Conservation (phyloP, 2,329 filamentous ascomycete species). For the Curvularia eragrostidis region DNA sequence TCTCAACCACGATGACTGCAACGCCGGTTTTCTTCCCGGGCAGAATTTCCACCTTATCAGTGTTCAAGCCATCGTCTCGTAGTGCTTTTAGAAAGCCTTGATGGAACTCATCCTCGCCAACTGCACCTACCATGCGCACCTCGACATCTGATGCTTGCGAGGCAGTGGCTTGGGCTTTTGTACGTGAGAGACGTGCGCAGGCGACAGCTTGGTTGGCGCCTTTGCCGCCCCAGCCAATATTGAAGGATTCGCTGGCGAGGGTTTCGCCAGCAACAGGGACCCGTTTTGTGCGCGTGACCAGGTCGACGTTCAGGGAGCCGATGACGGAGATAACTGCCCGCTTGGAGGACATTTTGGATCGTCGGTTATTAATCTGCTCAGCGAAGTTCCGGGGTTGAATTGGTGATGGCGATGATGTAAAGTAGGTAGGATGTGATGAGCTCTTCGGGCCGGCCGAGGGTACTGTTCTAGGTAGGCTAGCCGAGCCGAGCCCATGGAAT, state of each 20-base stretch:
- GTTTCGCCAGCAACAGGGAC: constrained; percentile 88
- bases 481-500: too few relatives aligned
- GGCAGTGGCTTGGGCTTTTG: constrained; percentile 38
- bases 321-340: constrained; percentile 74
- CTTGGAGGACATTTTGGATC: constrained; percentile 32
- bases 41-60: constrained; percentile 49
- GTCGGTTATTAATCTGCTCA: not conserved
- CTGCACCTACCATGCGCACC: constrained; percentile 59
- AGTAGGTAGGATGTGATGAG: constrained; percentile 1
- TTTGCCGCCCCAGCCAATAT: constrained; percentile 86
- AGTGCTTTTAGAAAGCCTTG: constrained; percentile 51
- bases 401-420: constrained; percentile 2
- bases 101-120: constrained; percentile 57
- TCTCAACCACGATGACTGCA: constrained; percentile 59
- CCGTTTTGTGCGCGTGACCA: constrained; percentile 85
- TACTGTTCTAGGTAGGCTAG: constrained; percentile 11
- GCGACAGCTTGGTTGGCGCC: constrained; percentile 95
- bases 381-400: not conserved
- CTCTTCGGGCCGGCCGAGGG: constrained; percentile 7
- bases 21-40: constrained; percentile 56
- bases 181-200: constrained; percentile 78
- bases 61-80: constrained; percentile 54
- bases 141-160: constrained; percentile 44
- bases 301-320: constrained; percentile 93
- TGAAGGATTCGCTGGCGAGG: constrained; percentile 77